Evolutionary conservation across 345 rosid species (phyloP).

Genomic region (Salix viminalis): DNA sequence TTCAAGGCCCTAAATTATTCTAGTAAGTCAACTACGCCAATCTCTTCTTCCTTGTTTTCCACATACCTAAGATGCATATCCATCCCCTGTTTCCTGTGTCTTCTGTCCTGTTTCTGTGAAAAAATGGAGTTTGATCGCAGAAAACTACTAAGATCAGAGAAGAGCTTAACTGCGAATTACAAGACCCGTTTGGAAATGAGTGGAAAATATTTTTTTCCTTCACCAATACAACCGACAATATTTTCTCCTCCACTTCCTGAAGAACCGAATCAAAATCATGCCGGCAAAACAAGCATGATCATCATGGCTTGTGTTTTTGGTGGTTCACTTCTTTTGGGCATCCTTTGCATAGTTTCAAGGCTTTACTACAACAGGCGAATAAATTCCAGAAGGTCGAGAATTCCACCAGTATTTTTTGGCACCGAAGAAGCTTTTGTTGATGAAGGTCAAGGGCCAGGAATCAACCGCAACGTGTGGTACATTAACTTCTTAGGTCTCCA

Average conservation of each 20-base stretch:
- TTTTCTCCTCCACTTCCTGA: not conserved
- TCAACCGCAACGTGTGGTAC: slow-evolving; percentile 59
- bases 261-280: not conserved
- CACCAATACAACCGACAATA: not conserved
- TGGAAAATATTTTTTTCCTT: accelerated
- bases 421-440: slow-evolving; percentile 27
- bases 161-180: too few species aligned
- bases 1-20: not conserved
- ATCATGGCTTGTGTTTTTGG: slow-evolving; percentile 8
- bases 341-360: slow-evolving; percentile 10
- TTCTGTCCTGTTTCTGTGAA: not conserved
- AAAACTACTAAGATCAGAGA: not conserved
- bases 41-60: not conserved
- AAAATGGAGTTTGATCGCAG: slow-evolving; percentile 4
- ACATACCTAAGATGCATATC: not conserved
- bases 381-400: slow-evolving; percentile 17
- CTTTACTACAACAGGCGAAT: slow-evolving; percentile 15
- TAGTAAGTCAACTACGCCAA: not conserved
- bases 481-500: slow-evolving; percentile 58
- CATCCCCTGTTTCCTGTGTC: slow-evolving; percentile 1
- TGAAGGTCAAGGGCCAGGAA: slow-evolving; percentile 31
- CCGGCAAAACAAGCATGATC: not conserved
- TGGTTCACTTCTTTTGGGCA: slow-evolving; percentile 23
- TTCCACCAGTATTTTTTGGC: slow-evolving; percentile 20
- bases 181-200: not conserved